Conservation (phyloP, 305 asterid species). For the Fraxinus platypoda region DNA sequence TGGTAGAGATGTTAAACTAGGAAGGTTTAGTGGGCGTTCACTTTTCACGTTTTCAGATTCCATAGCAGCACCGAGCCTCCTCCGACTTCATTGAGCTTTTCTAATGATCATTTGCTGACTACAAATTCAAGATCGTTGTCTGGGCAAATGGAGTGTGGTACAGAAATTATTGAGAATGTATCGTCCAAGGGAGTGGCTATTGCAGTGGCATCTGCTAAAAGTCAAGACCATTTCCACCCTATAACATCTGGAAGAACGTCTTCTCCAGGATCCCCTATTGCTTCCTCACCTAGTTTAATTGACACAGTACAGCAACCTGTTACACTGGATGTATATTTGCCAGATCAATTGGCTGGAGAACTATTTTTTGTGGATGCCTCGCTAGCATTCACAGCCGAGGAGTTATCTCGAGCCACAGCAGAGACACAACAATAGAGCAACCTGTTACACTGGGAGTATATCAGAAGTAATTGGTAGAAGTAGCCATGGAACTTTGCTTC, state of each 20-base stretch:
- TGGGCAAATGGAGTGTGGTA: conserved; percentile 55
- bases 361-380: conserved; percentile 71
- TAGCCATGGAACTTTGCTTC: conserved; percentile 75
- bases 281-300: conserved; percentile 60
- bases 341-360: conserved; percentile 87
- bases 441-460: conserved; percentile 64
- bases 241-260: conserved; percentile 68
- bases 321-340: conserved; percentile 69
- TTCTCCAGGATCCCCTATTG: conserved; percentile 73
- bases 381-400: conserved; percentile 72
- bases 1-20: conserved; percentile 57
- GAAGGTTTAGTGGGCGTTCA: conserved; percentile 52
- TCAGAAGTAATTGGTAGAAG: conserved; percentile 84
- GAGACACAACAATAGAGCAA: conserved; percentile 59
- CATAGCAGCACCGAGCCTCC: conserved; percentile 55
- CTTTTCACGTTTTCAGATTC: conserved; percentile 69
- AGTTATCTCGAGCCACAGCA: conserved; percentile 90
- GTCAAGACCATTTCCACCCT: conserved; percentile 39
- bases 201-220: conserved; percentile 25
- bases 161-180: conserved; percentile 64
- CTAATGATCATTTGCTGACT: conserved; percentile 78
- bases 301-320: conserved; percentile 61
- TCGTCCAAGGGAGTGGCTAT: conserved; percentile 38
- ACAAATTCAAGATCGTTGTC: conserved; percentile 65
- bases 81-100: conserved; percentile 68